Conservation (phyloP, 371 early-diverging fungal genomes). For the Polyrhizophydium stewartii region DNA sequence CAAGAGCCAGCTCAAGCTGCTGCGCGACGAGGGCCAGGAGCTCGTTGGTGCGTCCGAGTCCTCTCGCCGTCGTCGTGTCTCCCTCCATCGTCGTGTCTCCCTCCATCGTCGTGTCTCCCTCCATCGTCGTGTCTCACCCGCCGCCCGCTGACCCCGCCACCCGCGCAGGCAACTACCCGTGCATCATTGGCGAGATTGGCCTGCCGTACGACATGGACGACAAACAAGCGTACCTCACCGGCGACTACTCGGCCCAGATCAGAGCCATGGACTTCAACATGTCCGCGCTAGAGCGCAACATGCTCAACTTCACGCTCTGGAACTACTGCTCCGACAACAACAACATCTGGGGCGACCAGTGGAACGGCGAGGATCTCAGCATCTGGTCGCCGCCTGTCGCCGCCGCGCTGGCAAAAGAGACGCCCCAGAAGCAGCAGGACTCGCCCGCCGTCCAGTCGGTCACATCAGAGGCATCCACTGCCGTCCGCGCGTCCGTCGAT, state of each 20-base stretch:
- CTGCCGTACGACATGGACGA: slow-evolving; percentile 79
- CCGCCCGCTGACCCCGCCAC: too few relatives aligned
- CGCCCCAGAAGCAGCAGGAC: background rate
- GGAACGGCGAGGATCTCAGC: slow-evolving; percentile 85
- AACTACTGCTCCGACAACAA: slow-evolving; percentile 74
- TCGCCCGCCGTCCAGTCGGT: background rate
- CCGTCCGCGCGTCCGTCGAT: background rate
- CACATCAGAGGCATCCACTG: too few relatives aligned
- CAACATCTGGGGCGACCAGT: slow-evolving; percentile 69
- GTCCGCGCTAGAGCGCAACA: slow-evolving; percentile 49
- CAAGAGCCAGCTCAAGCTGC: slow-evolving; percentile 14
- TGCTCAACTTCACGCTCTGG: slow-evolving; percentile 78
- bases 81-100: too few relatives aligned
- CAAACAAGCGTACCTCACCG: slow-evolving; percentile 51
- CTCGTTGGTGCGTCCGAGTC: slow-evolving; percentile 18
- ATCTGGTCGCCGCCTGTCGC: slow-evolving; percentile 36
- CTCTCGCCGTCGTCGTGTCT: too few relatives aligned
- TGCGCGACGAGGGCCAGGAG: slow-evolving; percentile 23
- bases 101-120: background rate
- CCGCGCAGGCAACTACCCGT: slow-evolving; percentile 25
- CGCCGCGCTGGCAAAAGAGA: background rate
- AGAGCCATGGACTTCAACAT: slow-evolving; percentile 67
- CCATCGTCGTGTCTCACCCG: background rate
- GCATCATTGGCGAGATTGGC: slow-evolving; percentile 72
- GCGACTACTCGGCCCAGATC: slow-evolving; percentile 62